Evolutionary conservation across 2,329 filamentous ascomycete genomes (phyloP).

Genomic region (Amauroascus niger): DNA sequence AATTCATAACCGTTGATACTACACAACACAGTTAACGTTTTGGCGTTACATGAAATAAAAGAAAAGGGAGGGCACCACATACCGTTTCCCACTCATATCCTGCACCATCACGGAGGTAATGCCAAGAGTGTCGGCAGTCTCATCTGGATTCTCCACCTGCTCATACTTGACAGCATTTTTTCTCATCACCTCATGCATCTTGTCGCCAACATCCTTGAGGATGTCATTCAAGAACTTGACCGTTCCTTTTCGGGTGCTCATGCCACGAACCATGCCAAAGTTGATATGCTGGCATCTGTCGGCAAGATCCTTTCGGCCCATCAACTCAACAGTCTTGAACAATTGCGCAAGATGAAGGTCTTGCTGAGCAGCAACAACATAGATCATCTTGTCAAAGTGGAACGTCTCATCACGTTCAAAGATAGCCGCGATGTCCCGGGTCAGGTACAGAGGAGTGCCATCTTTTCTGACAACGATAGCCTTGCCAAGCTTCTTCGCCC

Average conservation of each 20-base stretch:
- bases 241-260: slow-evolving; percentile 57
- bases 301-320: slow-evolving; percentile 51
- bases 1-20: slow-evolving; percentile 56
- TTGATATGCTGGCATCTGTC: slow-evolving; percentile 54
- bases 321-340: slow-evolving; percentile 55
- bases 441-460: slow-evolving; percentile 58
- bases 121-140: slow-evolving; percentile 76
- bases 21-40: slow-evolving; percentile 41
- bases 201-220: slow-evolving; percentile 69
- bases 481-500: slow-evolving; percentile 57
- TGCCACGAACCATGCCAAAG: slow-evolving; percentile 58
- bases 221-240: slow-evolving; percentile 68
- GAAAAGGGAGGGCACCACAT: slow-evolving; percentile 23
- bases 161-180: slow-evolving; percentile 83
- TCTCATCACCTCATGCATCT: slow-evolving; percentile 97
- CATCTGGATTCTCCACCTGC: slow-evolving; percentile 73
- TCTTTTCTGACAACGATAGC: slow-evolving; percentile 58
- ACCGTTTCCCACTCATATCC: slow-evolving; percentile 93
- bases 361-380: slow-evolving; percentile 56
- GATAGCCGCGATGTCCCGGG: slow-evolving; percentile 59
- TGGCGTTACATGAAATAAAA: slow-evolving; percentile 28
- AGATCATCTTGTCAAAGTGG: slow-evolving; percentile 59
- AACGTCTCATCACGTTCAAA: slow-evolving; percentile 53
- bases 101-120: slow-evolving; percentile 97
- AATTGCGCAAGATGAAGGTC: slow-evolving; percentile 56